Percentiles rank a stretch among this genome's conserved stretches.
Conservation (phyloP, 805 yeast genomes). For the Kluyveromyces starmeri region DNA sequence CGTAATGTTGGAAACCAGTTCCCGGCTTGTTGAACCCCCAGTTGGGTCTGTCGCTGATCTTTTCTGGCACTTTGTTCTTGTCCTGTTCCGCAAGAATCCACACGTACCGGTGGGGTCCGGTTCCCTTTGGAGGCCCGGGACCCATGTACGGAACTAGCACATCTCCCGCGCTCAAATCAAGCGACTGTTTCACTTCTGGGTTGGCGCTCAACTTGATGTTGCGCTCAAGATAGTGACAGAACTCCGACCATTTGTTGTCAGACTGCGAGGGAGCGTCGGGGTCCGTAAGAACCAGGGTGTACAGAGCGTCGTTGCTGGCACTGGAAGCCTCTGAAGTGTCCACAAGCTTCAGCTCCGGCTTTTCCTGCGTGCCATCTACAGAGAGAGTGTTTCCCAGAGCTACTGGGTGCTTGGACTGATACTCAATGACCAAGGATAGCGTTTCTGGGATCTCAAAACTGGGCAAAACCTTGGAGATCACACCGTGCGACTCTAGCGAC, state of each 20-base stretch:
- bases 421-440: conserved; percentile 24
- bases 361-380: conserved; percentile 56
- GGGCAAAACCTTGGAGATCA: conserved; percentile 23
- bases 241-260: conserved; percentile 86
- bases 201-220: conserved; percentile 28
- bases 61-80: conserved; percentile 13
- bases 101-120: conserved; percentile 83
- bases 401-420: conserved; percentile 33
- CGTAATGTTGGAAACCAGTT: conserved; percentile 70
- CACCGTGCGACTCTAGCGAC: conserved; percentile 19
- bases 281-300: conserved; percentile 75
- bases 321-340: neutral
- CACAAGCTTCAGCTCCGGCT: conserved; percentile 61
- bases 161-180: conserved; percentile 29
- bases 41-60: conserved; percentile 24
- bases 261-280: conserved; percentile 87
- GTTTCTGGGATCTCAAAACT: conserved; percentile 12
- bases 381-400: conserved; percentile 69
- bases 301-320: conserved; percentile 43
- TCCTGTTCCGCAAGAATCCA: conserved; percentile 65
- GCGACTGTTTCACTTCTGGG: conserved; percentile 31
- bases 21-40: conserved; percentile 89
- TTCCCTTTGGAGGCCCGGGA: conserved; percentile 84
- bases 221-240: conserved; percentile 60
- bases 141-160: conserved; percentile 56